Evolutionary conservation across 129 eudicot genomes (phyloP).

Genomic region (Flaveria brownii): DNA sequence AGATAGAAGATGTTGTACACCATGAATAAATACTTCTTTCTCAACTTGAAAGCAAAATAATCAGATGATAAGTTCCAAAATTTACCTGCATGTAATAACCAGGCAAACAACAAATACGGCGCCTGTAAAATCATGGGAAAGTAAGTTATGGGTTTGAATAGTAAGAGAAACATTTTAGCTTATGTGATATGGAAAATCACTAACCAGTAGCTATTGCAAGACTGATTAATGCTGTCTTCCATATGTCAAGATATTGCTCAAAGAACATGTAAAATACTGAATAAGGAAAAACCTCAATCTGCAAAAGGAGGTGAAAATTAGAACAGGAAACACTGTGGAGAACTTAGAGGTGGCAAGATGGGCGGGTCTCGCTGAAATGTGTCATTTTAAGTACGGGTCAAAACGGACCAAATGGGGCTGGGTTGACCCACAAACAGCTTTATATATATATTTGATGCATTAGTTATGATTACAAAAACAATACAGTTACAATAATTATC

Average conservation of each 20-base stretch:
- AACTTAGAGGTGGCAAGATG: not conserved
- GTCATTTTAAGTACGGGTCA: not conserved
- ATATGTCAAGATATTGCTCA: conserved; percentile 94
- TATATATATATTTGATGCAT: not conserved
- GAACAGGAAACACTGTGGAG: not conserved
- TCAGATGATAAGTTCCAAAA: conserved; percentile 2
- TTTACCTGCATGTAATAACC: conserved; percentile 85
- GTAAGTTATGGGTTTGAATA: conserved; percentile 9
- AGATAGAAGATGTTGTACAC: not conserved
- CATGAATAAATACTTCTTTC: not conserved
- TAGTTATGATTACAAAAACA: not conserved
- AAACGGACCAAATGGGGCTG: not conserved
- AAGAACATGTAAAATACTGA: conserved; percentile 93
- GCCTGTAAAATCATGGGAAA: conserved; percentile 48
- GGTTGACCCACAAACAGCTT: not conserved
- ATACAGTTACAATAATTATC: not conserved
- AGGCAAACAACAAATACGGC: conserved; percentile 89
- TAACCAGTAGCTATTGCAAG: conserved; percentile 87
- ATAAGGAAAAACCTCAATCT: conserved; percentile 94
- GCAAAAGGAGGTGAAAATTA: conserved; percentile 34
- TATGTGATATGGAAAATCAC: conserved; percentile 26
- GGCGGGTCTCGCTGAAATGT: not conserved
- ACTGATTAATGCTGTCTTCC: conserved; percentile 93
- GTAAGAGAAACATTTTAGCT: not conserved
- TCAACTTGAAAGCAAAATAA: not conserved